Percentiles rank a stretch among this genome's conserved stretches.
These are phyloP conservation scores for Begonia fuchsioides DNA, from an alignment of 306 rosid genomes.

Conservation along the genomic window DNA sequence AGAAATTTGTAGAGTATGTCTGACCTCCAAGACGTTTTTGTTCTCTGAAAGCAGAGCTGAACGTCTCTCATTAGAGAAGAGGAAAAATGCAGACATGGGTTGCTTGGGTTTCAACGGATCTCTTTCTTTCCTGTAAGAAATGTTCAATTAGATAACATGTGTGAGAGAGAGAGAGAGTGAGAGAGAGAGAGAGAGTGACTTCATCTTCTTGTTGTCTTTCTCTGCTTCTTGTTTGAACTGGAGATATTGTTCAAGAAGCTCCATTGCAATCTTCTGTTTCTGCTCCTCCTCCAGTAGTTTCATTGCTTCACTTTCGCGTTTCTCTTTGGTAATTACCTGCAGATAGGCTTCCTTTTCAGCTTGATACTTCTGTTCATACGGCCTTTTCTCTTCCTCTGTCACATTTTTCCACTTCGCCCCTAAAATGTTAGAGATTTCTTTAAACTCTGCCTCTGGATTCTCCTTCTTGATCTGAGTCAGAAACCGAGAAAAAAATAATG, in stretches of 20 bases:
- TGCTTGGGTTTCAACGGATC: conserved; percentile 93
- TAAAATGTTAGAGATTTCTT: conserved; percentile 9
- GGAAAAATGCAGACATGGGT: conserved; percentile 66
- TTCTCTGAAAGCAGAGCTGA: neutral
- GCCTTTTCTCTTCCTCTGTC: conserved; percentile 61
- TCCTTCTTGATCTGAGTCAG: too few relatives aligned
- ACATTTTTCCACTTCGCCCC: conserved; percentile 80
- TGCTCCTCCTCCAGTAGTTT: conserved; percentile 65
- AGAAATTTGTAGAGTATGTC: too few relatives aligned
- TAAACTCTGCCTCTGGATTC: too few relatives aligned
- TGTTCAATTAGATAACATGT: too few relatives aligned
- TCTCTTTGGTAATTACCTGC: conserved; percentile 44
- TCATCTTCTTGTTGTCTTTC: conserved; percentile 45
- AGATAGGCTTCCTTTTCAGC: conserved; percentile 63
- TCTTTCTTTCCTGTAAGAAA: conserved; percentile 50
- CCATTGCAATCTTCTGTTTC: conserved; percentile 84
- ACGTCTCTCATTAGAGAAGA: conserved; percentile 62
- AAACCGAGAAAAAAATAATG: too few relatives aligned
- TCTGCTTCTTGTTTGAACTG: conserved; percentile 66
- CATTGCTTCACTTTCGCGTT: conserved; percentile 85
- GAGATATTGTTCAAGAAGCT: conserved; percentile 74
- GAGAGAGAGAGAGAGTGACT: conserved; percentile 13
- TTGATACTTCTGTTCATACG: conserved; percentile 66
- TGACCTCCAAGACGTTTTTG: neutral
- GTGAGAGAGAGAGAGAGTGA: too few relatives aligned